phyloP scores from a whole-genome alignment of 345 rosid species.

The Camelina neglecta region DNA sequence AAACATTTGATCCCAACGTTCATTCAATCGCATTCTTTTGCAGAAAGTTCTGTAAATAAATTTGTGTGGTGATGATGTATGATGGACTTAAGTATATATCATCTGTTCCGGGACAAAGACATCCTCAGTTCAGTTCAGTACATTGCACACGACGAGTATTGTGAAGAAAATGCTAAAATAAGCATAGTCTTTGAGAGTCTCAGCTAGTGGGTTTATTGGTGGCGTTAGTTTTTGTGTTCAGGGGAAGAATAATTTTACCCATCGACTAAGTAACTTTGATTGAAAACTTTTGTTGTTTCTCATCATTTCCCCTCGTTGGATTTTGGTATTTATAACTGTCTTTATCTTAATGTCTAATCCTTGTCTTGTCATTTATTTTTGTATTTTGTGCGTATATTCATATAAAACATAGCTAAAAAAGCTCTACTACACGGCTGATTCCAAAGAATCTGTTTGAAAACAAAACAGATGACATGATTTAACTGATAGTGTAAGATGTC shows the following conservation, averaged over 20 bases:
- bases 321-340: slow-evolving; percentile 7
- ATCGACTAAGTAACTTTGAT: background rate
- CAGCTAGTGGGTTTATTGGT: slow-evolving; percentile 31
- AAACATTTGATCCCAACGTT: too few species aligned
- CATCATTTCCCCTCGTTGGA: slow-evolving; percentile 12
- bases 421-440: slow-evolving; percentile 1
- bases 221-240: slow-evolving; percentile 13
- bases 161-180: background rate
- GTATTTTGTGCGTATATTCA: slow-evolving; percentile 7
- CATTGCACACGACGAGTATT: slow-evolving; percentile 55
- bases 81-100: slow-evolving; percentile 41
- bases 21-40: too few species aligned
- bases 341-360: slow-evolving; percentile 21
- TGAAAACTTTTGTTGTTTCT: slow-evolving; percentile 13
- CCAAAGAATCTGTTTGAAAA: background rate
- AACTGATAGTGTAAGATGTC: background rate
- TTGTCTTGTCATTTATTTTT: background rate
- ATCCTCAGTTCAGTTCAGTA: slow-evolving; percentile 43
- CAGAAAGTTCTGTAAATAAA: background rate
- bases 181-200: background rate
- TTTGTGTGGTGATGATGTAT: background rate
- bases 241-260: background rate
- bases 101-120: slow-evolving; percentile 64
- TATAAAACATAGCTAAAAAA: background rate
- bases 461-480: background rate